phyloP scores from a whole-genome alignment of 2,329 filamentous ascomycete species.

The Diaporthe australafricana region DNA sequence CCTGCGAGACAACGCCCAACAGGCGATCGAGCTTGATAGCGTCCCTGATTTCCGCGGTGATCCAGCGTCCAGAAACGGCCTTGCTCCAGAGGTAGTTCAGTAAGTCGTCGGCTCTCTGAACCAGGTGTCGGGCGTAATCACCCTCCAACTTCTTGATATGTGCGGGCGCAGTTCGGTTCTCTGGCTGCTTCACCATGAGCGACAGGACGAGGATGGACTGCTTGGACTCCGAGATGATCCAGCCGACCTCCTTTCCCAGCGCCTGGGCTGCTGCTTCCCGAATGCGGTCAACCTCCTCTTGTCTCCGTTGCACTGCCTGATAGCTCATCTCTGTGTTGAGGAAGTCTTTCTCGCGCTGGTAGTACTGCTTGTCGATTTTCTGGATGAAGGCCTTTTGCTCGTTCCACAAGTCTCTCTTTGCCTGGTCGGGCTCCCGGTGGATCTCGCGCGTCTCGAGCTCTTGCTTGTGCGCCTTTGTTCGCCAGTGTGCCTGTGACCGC shows the following conservation, averaged over 20 bases:
- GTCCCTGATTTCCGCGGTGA: not conserved
- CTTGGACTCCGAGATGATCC: not conserved
- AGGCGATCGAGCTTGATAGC: not conserved
- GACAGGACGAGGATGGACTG: not conserved
- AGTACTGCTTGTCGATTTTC: no score
- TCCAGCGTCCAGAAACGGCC: not conserved
- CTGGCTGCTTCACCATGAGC: not conserved
- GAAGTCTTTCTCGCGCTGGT: no score
- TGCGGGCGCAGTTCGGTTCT: no score
- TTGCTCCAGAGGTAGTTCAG: conserved; percentile 6
- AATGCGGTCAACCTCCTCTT: not conserved
- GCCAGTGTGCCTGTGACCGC: not conserved
- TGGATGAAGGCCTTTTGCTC: no score
- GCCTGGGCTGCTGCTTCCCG: not conserved
- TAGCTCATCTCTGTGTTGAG: no score
- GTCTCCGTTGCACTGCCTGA: not conserved
- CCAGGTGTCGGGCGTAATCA: not conserved
- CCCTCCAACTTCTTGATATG: not conserved
- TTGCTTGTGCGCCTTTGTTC: not conserved
- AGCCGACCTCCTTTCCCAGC: not conserved
- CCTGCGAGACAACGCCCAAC: not conserved
- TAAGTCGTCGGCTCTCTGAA: not conserved
- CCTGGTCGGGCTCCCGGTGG: no score
- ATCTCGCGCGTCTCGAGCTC: no score
- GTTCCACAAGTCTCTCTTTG: no score